phyloP scores from a whole-genome alignment of 805 yeast species.

The Candida nanaspora region DNA sequence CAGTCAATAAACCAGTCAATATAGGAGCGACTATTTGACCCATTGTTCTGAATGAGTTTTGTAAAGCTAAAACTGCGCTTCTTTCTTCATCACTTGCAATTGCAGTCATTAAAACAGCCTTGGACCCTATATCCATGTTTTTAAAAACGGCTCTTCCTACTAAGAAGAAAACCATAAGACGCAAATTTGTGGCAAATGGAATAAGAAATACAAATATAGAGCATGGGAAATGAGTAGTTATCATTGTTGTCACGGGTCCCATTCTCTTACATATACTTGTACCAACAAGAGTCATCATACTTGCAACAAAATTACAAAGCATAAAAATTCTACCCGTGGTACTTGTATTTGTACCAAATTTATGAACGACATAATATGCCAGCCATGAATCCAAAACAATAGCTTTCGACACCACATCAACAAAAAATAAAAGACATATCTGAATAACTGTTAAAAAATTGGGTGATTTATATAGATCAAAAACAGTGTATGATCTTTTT shows the following conservation, averaged over 20 bases:
- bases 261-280: constrained; percentile 34
- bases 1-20: constrained; percentile 32
- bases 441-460: constrained; percentile 16
- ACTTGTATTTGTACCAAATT: constrained; percentile 28
- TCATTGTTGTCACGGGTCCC: constrained; percentile 40
- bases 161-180: constrained; percentile 24
- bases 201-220: constrained; percentile 31
- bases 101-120: constrained; percentile 38
- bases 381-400: constrained; percentile 39
- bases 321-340: constrained; percentile 34
- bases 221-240: constrained; percentile 36
- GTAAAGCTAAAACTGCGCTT: constrained; percentile 37
- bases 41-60: constrained; percentile 35
- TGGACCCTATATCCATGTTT: constrained; percentile 42
- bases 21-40: constrained; percentile 37
- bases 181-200: constrained; percentile 30
- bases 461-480: constrained; percentile 7
- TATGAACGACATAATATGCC: constrained; percentile 33
- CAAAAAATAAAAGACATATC: constrained; percentile 30
- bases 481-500: constrained; percentile 1
- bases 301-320: constrained; percentile 29
- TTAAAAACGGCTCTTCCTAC: constrained; percentile 32
- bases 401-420: constrained; percentile 38
- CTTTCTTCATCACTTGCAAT: constrained; percentile 32
- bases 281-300: constrained; percentile 33